Percentiles rank a stretch among this genome's conserved stretches.
These are phyloP conservation scores for Auxenochlorella pyrenoidosa DNA, from an alignment of 139 green algal genomes.

Conservation along the genomic window DNA sequence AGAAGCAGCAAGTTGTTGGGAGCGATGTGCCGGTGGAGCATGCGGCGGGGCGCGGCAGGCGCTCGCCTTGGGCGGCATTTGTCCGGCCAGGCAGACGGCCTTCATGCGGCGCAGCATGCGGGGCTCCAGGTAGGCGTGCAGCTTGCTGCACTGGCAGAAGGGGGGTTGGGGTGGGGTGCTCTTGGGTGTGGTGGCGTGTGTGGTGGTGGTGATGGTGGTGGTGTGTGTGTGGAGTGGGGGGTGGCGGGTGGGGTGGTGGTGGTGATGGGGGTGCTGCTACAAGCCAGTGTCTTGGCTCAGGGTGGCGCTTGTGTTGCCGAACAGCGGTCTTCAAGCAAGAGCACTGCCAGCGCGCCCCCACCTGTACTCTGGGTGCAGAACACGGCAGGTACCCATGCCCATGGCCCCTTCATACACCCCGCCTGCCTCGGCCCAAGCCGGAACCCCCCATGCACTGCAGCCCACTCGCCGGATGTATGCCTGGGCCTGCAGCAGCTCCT, in stretches of 20 bases:
- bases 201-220: neutral
- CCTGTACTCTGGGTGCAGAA: too few relatives aligned
- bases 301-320: neutral
- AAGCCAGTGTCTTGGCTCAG: too few relatives aligned
- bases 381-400: too few relatives aligned
- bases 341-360: neutral
- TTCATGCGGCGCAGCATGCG: constrained; percentile 78
- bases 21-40: neutral
- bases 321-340: neutral
- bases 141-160: constrained; percentile 15
- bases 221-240: too few relatives aligned
- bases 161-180: neutral
- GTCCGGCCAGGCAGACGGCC: constrained; percentile 33
- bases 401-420: too few relatives aligned
- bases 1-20: neutral
- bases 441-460: neutral
- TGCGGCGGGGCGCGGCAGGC: neutral
- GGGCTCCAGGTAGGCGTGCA: constrained; percentile 70
- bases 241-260: too few relatives aligned
- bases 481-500: constrained; percentile 76
- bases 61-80: constrained; percentile 39
- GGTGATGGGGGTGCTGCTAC: neutral
- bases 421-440: neutral
- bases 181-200: neutral
- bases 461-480: constrained; percentile 64